Percentiles rank a stretch among this genome's conserved stretches.
Evolutionary conservation across 2,329 filamentous ascomycete species (phyloP).

Genomic region (Colletotrichum tabaci): DNA sequence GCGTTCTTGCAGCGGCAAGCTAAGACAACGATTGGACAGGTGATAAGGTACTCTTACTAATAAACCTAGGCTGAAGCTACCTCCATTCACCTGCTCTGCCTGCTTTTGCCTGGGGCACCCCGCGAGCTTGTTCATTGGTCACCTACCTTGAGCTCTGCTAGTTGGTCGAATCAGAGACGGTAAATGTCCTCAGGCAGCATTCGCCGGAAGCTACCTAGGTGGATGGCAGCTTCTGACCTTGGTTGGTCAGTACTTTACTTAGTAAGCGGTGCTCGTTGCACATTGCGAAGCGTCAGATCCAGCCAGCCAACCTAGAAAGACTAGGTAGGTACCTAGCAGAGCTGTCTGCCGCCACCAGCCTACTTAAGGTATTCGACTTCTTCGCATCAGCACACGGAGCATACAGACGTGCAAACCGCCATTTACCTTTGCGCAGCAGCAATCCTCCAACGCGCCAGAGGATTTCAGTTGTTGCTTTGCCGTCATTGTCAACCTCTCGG

Average conservation of each 20-base stretch:
- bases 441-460: neutral
- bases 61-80: constrained; percentile 12
- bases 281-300: neutral
- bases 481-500: neutral
- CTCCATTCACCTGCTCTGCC: neutral
- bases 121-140: constrained; percentile 23
- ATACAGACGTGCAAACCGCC: constrained; percentile 3
- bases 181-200: constrained; percentile 28
- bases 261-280: neutral
- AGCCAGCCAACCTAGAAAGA: neutral
- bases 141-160: neutral
- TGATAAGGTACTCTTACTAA: constrained; percentile 1
- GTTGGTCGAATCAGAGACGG: constrained; percentile 21
- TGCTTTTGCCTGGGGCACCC: constrained; percentile 13
- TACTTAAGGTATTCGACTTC: constrained; percentile 22
- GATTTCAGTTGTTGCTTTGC: neutral
- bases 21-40: neutral
- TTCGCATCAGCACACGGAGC: constrained; percentile 6
- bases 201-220: constrained; percentile 19
- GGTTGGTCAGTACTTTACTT: no score
- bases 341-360: constrained; percentile 4
- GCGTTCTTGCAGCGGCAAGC: neutral
- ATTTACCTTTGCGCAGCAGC: neutral
- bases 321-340: neutral
- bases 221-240: no score